These are phyloP conservation scores for Posidonia oceanica DNA, from an alignment of 116 monocot genomes.

Conservation along the genomic window DNA sequence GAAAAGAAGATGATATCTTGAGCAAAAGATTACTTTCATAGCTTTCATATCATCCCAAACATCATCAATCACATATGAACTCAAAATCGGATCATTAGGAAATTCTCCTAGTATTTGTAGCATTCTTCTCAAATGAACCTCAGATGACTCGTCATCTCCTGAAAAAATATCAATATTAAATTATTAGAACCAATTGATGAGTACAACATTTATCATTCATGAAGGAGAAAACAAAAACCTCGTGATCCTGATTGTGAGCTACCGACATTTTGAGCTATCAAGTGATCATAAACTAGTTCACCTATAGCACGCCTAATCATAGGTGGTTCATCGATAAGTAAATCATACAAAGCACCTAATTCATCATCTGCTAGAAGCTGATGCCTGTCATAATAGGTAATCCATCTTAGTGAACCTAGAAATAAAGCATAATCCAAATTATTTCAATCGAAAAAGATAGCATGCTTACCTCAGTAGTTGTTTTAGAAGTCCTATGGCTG, in stretches of 20 bases:
- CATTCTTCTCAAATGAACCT: constrained; percentile 85
- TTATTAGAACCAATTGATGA: neutral
- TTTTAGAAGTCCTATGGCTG: constrained; percentile 88
- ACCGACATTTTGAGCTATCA: constrained; percentile 86
- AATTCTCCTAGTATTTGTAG: constrained; percentile 93
- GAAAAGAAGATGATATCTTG: neutral
- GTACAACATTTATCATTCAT: neutral
- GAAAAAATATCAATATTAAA: constrained; percentile 8
- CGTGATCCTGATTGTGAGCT: constrained; percentile 34
- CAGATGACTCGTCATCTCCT: constrained; percentile 78
- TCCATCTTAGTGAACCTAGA: neutral
- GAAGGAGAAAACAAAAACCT: constrained; percentile 18
- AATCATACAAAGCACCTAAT: constrained; percentile 91
- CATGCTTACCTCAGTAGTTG: constrained; percentile 60
- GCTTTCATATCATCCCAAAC: constrained; percentile 99
- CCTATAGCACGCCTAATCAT: constrained; percentile 93
- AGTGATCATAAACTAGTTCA: constrained; percentile 94
- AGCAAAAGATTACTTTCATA: constrained; percentile 54
- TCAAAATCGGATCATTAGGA: constrained; percentile 86
- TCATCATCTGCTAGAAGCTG: constrained; percentile 92
- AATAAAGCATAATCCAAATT: neutral
- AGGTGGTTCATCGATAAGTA: constrained; percentile 96
- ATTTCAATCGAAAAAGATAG: neutral
- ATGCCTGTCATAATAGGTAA: constrained; percentile 44
- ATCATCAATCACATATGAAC: constrained; percentile 97